Evolutionary conservation across 2,329 filamentous ascomycete species (phyloP), one percentile per base, ranked within the genome.

Genomic region (Colletotrichum echinochloae): DNA sequence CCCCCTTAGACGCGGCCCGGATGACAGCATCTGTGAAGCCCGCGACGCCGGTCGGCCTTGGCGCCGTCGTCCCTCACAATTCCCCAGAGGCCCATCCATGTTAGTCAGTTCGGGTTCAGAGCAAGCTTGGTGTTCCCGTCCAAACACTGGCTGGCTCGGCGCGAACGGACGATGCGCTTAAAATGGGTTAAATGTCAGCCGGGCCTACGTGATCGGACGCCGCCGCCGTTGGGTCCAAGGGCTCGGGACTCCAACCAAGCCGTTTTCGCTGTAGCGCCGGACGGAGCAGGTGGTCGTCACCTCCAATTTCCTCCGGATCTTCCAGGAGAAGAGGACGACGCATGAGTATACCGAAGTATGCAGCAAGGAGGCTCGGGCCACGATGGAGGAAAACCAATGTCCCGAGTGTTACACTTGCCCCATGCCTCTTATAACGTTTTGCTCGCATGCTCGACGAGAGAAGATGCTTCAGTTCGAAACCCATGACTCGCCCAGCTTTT

Each of bases 1-100:
- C 75, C 12, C 82, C 81, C 61, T 73, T 76, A 16, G 77, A 80
- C 46, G 85, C 83, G 7, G 84, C 83, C 7, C 60, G 52, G 51
- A 85, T 81, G 73, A 90, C 90, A 3, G 88, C 87, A 28, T 80
- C 84, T 4, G 88, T 89, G 70, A 90, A 85, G 72, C 87, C 85
- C 5, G 83, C 83, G 23, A 66, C n/a, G 0, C 75, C 75, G 54
- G 54, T 78, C 75, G 26, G 75, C 75, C 26, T 52, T 30, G 26
- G 48, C 48, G 16, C 48, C 48, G 48, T 18, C 9, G 23, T 51
- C 26, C 16, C 26, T 26, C 23, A 26, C 23, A 2, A 7, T 26
- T 26, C 23, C 28, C 12, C 14, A 49, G 23, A 51, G 28, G n/a
- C n/a, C 49, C 11, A 52, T 20, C 28, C 7, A 20, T 52, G 7